phyloP scores from a whole-genome alignment of 352 stramenopile species.

The Globisporangium rhizosaccharum region DNA sequence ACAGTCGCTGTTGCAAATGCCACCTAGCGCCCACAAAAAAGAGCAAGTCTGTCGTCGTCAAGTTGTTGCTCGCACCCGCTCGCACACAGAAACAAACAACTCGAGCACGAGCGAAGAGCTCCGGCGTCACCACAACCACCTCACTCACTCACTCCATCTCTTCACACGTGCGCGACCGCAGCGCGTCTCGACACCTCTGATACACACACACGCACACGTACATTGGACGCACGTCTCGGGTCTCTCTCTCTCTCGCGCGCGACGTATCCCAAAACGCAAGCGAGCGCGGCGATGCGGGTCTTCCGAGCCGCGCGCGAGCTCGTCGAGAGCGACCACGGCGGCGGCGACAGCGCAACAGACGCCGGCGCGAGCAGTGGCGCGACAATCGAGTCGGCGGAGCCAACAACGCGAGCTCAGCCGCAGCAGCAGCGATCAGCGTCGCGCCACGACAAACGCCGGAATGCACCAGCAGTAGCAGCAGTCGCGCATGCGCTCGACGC shows the following conservation, averaged over 20 bases:
- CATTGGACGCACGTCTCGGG: not conserved
- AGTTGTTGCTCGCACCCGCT: too few relatives aligned
- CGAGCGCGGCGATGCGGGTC: not conserved
- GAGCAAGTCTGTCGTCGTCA: too few relatives aligned
- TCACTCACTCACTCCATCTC: too few relatives aligned
- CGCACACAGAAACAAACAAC: too few relatives aligned
- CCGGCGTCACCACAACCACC: too few relatives aligned
- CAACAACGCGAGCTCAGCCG: not conserved
- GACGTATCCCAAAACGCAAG: not conserved
- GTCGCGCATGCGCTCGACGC: slow-evolving; percentile 24
- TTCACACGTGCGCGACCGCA: too few relatives aligned
- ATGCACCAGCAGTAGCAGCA: not conserved
- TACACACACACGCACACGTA: not conserved
- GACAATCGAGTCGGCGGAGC: too few relatives aligned
- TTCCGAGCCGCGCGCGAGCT: slow-evolving; percentile 3
- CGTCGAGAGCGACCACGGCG: not conserved
- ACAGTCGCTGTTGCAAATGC: too few relatives aligned
- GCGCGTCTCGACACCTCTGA: not conserved
- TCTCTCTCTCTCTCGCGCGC: too few relatives aligned
- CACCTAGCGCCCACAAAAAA: too few relatives aligned
- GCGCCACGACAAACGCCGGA: slow-evolving; percentile 2
- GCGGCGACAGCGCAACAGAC: not conserved
- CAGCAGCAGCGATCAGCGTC: not conserved
- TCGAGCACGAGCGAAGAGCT: too few relatives aligned
- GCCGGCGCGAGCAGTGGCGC: too few relatives aligned